Evolutionary conservation across 1,139 yeast genomes (phyloP).

Genomic region (Hansenula anomala): DNA sequence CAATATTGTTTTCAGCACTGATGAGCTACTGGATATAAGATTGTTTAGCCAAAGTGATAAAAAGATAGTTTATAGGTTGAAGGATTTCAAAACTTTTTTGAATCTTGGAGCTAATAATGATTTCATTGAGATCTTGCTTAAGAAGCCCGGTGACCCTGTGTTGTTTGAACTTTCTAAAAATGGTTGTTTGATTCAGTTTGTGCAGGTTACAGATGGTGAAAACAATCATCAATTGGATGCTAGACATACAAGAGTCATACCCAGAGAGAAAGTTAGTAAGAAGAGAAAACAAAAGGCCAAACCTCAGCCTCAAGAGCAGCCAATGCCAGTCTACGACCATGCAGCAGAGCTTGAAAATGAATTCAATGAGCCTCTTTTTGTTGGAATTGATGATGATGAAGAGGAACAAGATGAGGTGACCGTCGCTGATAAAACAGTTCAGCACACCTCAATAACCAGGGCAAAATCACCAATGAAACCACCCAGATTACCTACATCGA

Average conservation of each 20-base stretch:
- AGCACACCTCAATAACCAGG: neutral
- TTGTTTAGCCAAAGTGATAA: slow-evolving; percentile 21
- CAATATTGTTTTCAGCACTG: slow-evolving; percentile 42
- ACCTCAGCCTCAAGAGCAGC: too few species aligned
- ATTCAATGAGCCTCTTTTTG: slow-evolving; percentile 8
- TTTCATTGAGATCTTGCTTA: slow-evolving; percentile 43
- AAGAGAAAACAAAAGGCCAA: slow-evolving; percentile 7
- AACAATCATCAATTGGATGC: slow-evolving; percentile 5
- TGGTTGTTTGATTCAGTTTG: slow-evolving; percentile 33
- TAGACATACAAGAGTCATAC: slow-evolving; percentile 4
- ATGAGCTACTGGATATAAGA: slow-evolving; percentile 35
- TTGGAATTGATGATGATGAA: slow-evolving; percentile 3
- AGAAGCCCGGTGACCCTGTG: slow-evolving; percentile 50
- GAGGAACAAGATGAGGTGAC: slow-evolving; percentile 4
- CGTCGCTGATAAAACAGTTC: too few species aligned
- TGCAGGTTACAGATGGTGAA: slow-evolving; percentile 41
- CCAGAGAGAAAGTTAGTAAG: slow-evolving; percentile 4
- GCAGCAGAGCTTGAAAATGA: neutral
- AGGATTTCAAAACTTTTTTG: slow-evolving; percentile 50
- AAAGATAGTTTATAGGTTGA: slow-evolving; percentile 36
- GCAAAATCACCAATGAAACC: neutral
- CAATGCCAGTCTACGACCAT: neutral
- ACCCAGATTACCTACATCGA: neutral
- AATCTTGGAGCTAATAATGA: slow-evolving; percentile 28
- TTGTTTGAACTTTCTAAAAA: slow-evolving; percentile 36